phyloP scores from a whole-genome alignment of 192 early-diverging fungal species.

The Coemansia sp. region DNA sequence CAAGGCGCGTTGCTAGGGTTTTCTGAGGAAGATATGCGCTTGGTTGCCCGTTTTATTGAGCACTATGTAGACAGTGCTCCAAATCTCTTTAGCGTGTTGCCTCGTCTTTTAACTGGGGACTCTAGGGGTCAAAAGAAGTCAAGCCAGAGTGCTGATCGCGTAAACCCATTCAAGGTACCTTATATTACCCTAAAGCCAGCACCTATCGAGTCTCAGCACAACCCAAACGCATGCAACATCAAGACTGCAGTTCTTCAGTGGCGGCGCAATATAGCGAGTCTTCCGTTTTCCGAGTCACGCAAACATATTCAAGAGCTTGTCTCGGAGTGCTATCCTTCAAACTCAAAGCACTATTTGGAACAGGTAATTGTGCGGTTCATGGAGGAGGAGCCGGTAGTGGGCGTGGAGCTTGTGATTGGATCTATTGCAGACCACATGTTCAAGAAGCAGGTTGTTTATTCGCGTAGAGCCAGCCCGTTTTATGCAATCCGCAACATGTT shows the following conservation, averaged over 20 bases:
- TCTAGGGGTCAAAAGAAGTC: neutral
- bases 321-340: conserved; percentile 39
- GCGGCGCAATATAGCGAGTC: conserved; percentile 30
- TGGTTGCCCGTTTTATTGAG: conserved; percentile 22
- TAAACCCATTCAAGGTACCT: conserved; percentile 24
- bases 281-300: conserved; percentile 27
- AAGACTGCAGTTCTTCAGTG: conserved; percentile 22
- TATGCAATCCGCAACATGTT: conserved; percentile 49
- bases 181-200: conserved; percentile 29
- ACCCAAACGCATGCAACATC: conserved; percentile 27
- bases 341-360: conserved; percentile 34
- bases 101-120: neutral
- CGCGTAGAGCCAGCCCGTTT: conserved; percentile 29
- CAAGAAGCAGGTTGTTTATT: conserved; percentile 34
- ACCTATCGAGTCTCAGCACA: conserved; percentile 30
- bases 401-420: conserved; percentile 47
- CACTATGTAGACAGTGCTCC: conserved; percentile 24
- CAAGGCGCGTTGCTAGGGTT: conserved; percentile 1
- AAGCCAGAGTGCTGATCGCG: neutral
- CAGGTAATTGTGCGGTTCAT: conserved; percentile 45
- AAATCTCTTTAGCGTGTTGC: conserved; percentile 19
- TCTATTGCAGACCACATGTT: conserved; percentile 47
- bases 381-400: conserved; percentile 36
- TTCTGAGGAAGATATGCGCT: conserved; percentile 34
- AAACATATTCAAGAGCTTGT: conserved; percentile 31